Conservation (phyloP, 1,139 yeast species). For the Suhomyces bribrorum region DNA sequence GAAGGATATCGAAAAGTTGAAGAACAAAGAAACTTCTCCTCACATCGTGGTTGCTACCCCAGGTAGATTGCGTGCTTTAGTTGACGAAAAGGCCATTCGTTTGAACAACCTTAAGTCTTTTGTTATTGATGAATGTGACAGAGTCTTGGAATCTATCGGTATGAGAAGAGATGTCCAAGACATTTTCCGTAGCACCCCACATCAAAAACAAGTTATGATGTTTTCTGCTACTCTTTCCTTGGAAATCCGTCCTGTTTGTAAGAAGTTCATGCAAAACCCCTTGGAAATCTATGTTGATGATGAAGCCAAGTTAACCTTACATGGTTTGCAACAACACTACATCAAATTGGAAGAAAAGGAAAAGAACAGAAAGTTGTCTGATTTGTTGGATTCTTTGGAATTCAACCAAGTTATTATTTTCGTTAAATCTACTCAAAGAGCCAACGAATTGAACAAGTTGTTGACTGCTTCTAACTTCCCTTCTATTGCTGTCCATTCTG, state of each 20-base stretch:
- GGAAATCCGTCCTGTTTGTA: constrained; percentile 96
- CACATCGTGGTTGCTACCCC: constrained; percentile 98
- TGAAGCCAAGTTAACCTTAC: constrained; percentile 95
- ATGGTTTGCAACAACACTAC: constrained; percentile 97
- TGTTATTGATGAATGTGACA: constrained; percentile 98
- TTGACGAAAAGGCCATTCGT: constrained; percentile 86
- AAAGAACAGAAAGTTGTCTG: constrained; percentile 91
- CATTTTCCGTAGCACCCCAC: constrained; percentile 96
- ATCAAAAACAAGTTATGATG: constrained; percentile 99
- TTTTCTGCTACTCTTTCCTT: constrained; percentile 94
- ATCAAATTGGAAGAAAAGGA: constrained; percentile 86
- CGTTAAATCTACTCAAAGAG: constrained; percentile 90
- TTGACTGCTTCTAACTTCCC: constrained; percentile 95
- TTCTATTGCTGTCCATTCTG: constrained; percentile 94
- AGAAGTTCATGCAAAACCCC: constrained; percentile 97
- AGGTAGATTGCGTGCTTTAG: constrained; percentile 93
- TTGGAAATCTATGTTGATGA: constrained; percentile 97
- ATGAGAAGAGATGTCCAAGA: constrained; percentile 99
- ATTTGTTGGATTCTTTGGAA: constrained; percentile 89
- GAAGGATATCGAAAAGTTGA: constrained; percentile 84
- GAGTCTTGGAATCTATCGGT: constrained; percentile 86
- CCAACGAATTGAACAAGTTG: constrained; percentile 86
- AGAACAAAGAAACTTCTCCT: constrained; percentile 93
- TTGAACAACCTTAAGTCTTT: constrained; percentile 89
- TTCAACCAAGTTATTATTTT: constrained; percentile 98